Evolutionary conservation across 2,329 filamentous ascomycete genomes (phyloP), one percentile per base, ranked within the genome.

Genomic region (Leptographium lundbergii): DNA sequence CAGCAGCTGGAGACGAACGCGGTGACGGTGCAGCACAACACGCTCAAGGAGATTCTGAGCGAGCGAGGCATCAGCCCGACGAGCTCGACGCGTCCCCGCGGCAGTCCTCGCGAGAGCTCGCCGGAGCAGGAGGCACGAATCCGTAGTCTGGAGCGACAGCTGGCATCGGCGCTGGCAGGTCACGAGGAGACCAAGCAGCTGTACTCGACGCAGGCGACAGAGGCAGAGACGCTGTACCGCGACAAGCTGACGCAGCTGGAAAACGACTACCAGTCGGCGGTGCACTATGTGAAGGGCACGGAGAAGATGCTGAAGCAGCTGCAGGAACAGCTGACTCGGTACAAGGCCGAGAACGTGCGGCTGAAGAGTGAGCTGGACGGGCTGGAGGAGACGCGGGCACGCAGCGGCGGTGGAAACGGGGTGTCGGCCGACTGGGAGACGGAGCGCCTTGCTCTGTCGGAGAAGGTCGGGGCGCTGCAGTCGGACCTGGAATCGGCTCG

Each of bases 281-380:
- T 97, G 56, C 94, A 96, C 72, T 99, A 99, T 68, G 89, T 99
- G 65, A 95, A 96, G 73, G 94, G 94, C 60, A 97, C 94, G 1
- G 94, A 99, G 73, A 97, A 96, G 80, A 96, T 99, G 91, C 82
- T 99, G 55, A 91, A 94, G 73, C 92, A 95, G 72, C 92, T 99
- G 80, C 97, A 97, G 76, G 91, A 96, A 67, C 94, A 99, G 73
- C 79, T 99, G n/a, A 80, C 87, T 58, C 89, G 91, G 60, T 94
- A 95, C 74, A 97, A 97, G 79, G 75, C 84, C 14, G 88, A 94
- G 62, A 96, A 96, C 67, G 76, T 79, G 22, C 87, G 88, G 61
- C 77, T 99, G 48, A 91, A 94, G 71, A 81, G 84, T 54, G 90
- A 96, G 67, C 76, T 96, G n/a, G 81, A 87, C 45, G 78, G 81